A percentile compares a stretch with the other conserved stretches of the same genome.
Evolutionary conservation across 2,329 filamentous ascomycete genomes (phyloP).

Genomic region (Thelonectria rubi): DNA sequence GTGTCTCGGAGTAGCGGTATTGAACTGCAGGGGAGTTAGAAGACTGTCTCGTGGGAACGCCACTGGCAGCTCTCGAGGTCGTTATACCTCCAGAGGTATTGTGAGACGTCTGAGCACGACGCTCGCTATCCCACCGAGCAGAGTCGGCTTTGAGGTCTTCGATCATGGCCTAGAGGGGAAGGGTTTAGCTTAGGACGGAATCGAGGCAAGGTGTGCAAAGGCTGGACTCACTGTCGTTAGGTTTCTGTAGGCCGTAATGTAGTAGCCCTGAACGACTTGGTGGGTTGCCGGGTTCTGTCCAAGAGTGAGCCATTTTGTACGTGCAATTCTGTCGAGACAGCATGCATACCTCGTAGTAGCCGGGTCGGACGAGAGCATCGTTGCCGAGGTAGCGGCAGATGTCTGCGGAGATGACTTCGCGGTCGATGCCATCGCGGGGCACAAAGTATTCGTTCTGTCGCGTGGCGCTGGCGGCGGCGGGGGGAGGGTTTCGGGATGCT

Average conservation of each 20-base stretch:
- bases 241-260: slow-evolving; percentile 81
- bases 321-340: too few species aligned
- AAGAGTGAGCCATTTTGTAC: slow-evolving; percentile 41
- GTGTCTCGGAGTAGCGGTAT: slow-evolving; percentile 65
- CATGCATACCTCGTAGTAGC: slow-evolving; percentile 72
- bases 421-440: slow-evolving; percentile 80
- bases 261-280: slow-evolving; percentile 75
- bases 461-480: slow-evolving; percentile 50
- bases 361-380: slow-evolving; percentile 80
- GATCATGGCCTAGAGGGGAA: slow-evolving; percentile 73
- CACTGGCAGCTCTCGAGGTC: slow-evolving; percentile 60
- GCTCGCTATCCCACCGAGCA: slow-evolving; percentile 68
- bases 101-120: slow-evolving; percentile 64
- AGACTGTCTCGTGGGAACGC: slow-evolving; percentile 57
- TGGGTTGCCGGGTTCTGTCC: slow-evolving; percentile 62
- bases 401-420: slow-evolving; percentile 85
- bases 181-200: too few species aligned
- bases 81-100: slow-evolving; percentile 66
- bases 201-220: too few species aligned
- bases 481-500: slow-evolving; percentile 50
- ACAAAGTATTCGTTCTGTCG: slow-evolving; percentile 83
- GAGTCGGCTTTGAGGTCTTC: slow-evolving; percentile 70
- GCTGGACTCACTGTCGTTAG: slow-evolving; percentile 73
- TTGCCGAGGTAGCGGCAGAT: slow-evolving; percentile 86
- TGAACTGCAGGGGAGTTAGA: slow-evolving; percentile 69